Evolutionary conservation across 352 stramenopile species (phyloP), one percentile per base, ranked within the genome.

Genomic region (Saprolegnia diclina): DNA sequence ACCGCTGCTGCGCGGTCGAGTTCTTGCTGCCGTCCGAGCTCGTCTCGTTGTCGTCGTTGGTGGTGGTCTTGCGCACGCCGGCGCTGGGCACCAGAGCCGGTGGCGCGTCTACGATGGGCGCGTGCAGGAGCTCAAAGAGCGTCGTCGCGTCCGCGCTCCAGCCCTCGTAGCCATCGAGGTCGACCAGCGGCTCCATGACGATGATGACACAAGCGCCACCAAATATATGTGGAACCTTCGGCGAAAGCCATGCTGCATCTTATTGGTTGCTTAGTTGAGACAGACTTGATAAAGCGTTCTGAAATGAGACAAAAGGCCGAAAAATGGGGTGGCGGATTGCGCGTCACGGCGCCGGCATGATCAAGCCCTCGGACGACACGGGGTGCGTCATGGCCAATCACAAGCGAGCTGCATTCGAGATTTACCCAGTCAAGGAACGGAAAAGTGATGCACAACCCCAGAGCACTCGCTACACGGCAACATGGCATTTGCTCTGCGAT

Each of bases 1-100:
- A 59, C 19, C 52, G 52, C 35, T 59, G 52, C 35, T 59, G 52
- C 19, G 52, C 52, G 11, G 52, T 59, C 13, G 42, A n/a, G 7
- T n/a, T n/a, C 42, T 14, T 48, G 13, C 18, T 48, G 3, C 3
- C 42, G 42, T 48, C 42, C 11, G 42, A 48, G 42, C 42, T 48
- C 42, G 42, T 48, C 3, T 48, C 42, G 42, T 48, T 7, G 18
- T 48, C 42, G 3, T 14, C 11, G 42, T n/a, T 48, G 13, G 4
- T 48, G 38, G 38, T 16, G 42, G 42, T 1, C 42, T 48, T 48
- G 42, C 11, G 42, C 11, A 48, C 42, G 10, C 18, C 42, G 2
- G 29, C 29, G 29, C 29, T 35, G 2, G 29, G 29, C 5, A 5
- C 29, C 5, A 35, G 2, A 35, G 29, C 29, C 29, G 29, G 29